Conservation (phyloP, 345 rosid species). For the Acer negundo region DNA sequence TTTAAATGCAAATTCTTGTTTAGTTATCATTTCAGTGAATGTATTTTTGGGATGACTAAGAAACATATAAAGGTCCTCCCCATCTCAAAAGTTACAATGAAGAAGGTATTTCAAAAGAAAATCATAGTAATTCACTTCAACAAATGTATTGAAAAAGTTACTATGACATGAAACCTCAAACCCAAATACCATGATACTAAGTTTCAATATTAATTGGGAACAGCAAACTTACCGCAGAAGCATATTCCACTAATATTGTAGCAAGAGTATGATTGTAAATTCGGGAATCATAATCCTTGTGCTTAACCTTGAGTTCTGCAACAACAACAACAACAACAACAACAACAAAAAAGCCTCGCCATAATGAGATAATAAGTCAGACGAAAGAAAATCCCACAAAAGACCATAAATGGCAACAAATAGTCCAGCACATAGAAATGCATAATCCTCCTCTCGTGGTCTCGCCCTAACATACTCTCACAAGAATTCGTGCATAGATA, state of each 20-base stretch:
- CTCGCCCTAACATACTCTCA: background rate
- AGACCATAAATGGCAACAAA: background rate
- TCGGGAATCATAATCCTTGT: slow-evolving; percentile 27
- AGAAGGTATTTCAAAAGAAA: background rate
- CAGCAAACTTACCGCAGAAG: slow-evolving; percentile 75
- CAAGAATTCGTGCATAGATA: too few relatives aligned
- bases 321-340: background rate
- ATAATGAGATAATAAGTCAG: background rate
- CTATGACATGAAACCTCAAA: background rate
- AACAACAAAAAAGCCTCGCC: background rate
- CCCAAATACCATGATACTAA: background rate
- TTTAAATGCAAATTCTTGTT: slow-evolving; percentile 5
- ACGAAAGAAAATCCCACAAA: background rate
- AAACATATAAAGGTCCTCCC: background rate
- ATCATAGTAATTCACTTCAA: background rate
- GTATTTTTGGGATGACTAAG: background rate
- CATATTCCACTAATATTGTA: slow-evolving; percentile 79
- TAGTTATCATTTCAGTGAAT: background rate
- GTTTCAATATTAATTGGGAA: slow-evolving; percentile 6
- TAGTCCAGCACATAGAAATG: background rate
- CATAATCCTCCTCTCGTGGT: background rate
- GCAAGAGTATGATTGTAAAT: slow-evolving; percentile 87
- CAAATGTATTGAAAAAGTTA: background rate
- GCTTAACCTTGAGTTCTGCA: slow-evolving; percentile 57
- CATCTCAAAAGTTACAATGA: background rate